These are phyloP conservation scores for Eucalyptus tenuipes DNA, from an alignment of 345 rosid genomes.

Conservation along the genomic window DNA sequence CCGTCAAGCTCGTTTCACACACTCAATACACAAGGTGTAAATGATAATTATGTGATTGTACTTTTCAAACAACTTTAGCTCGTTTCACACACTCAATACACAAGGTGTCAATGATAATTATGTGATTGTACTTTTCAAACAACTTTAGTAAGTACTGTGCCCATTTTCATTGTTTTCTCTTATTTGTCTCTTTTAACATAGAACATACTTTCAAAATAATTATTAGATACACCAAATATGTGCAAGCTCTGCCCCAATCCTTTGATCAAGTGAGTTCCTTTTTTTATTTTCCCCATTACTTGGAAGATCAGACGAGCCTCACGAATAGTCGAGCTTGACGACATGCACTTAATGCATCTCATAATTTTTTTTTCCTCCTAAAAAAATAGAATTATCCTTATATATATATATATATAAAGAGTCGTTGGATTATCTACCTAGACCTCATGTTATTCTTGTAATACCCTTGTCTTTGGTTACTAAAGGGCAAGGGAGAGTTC, in stretches of 20 bases:
- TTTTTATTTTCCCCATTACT: not conserved
- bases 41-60: too few relatives aligned
- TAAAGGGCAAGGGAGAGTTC: not conserved
- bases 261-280: too few relatives aligned
- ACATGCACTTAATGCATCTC: not conserved
- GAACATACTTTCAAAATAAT: not conserved
- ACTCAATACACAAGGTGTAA: too few relatives aligned
- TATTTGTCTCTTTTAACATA: not conserved
- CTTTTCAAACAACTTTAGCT: too few relatives aligned
- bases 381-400: not conserved
- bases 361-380: not conserved
- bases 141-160: not conserved
- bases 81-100: not conserved
- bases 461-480: not conserved
- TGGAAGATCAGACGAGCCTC: not conserved
- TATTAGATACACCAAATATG: not conserved
- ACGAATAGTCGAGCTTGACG: not conserved
- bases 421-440: not conserved
- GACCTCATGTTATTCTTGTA: not conserved
- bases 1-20: too few relatives aligned
- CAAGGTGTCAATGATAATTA: not conserved
- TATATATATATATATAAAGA: not conserved
- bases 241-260: not conserved
- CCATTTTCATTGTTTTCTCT: too few relatives aligned
- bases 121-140: not conserved